A percentile compares a stretch with the other conserved stretches of the same genome.
Evolutionary conservation across 2,329 filamentous ascomycete species (phyloP).

Genomic region (Fusarium sp.): DNA sequence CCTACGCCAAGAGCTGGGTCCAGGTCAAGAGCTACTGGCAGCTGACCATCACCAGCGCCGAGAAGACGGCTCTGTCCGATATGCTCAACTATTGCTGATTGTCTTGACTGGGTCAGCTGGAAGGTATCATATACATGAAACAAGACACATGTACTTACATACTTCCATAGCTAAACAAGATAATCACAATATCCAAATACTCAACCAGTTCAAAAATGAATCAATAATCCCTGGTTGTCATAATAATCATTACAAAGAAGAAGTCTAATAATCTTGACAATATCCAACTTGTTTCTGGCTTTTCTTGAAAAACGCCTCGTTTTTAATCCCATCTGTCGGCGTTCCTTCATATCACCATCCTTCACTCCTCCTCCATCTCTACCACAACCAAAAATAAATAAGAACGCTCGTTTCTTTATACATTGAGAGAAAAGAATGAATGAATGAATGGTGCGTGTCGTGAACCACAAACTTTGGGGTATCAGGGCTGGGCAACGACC

Average conservation of each 20-base stretch:
- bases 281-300: constrained; percentile 24
- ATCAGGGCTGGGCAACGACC: constrained; percentile 33
- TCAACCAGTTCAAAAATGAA: not conserved
- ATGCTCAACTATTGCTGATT: constrained; percentile 48
- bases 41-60: constrained; percentile 72
- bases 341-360: constrained; percentile 16
- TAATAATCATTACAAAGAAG: constrained; percentile 34
- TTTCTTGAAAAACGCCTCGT: constrained; percentile 15
- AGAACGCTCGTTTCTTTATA: constrained; percentile 31
- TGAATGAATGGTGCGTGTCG: constrained; percentile 14
- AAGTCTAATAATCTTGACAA: constrained; percentile 27
- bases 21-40: constrained; percentile 77
- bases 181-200: not conserved
- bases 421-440: constrained; percentile 33
- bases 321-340: constrained; percentile 10
- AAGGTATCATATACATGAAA: not conserved
- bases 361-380: not conserved
- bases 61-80: constrained; percentile 71
- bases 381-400: constrained; percentile 7
- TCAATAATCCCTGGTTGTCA: constrained; percentile 20
- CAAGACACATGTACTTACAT: not conserved
- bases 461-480: constrained; percentile 35
- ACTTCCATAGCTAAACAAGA: not conserved
- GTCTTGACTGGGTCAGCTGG: not conserved
- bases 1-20: constrained; percentile 78